phyloP scores from a whole-genome alignment of 371 early-diverging fungal genomes.

The Sporodiniella umbellata region DNA sequence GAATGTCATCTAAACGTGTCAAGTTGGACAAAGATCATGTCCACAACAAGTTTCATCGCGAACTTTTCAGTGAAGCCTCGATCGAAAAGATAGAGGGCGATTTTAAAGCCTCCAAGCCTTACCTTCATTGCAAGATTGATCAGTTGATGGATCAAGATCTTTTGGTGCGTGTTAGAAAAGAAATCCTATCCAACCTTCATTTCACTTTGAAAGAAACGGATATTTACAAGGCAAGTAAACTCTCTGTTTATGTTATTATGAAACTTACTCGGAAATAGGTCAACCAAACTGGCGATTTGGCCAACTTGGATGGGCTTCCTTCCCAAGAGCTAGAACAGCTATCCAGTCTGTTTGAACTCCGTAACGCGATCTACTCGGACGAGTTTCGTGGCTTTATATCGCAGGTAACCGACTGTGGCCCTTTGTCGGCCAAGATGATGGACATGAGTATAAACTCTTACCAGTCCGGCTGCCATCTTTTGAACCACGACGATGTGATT shows the following conservation, averaged over 20 bases:
- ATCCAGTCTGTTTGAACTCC: slow-evolving; percentile 49
- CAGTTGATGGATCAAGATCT: slow-evolving; percentile 57
- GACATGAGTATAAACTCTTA: slow-evolving; percentile 68
- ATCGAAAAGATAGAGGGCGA: slow-evolving; percentile 21
- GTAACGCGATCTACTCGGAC: slow-evolving; percentile 69
- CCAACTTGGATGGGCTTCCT: slow-evolving; percentile 73
- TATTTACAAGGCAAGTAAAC: slow-evolving; percentile 65
- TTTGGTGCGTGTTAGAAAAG: slow-evolving; percentile 58
- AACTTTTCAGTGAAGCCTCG: slow-evolving; percentile 21
- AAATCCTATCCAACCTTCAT: slow-evolving; percentile 57
- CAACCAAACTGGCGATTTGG: slow-evolving; percentile 76
- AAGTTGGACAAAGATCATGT: slow-evolving; percentile 13
- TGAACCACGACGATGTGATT: slow-evolving; percentile 82
- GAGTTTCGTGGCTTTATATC: slow-evolving; percentile 67
- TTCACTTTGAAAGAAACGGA: slow-evolving; percentile 79
- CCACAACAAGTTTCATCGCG: slow-evolving; percentile 27
- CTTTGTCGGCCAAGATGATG: slow-evolving; percentile 58
- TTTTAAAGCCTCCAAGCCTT: slow-evolving; percentile 56
- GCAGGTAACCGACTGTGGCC: slow-evolving; percentile 66
- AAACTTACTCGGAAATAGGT: slow-evolving; percentile 44
- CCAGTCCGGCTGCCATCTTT: slow-evolving; percentile 65
- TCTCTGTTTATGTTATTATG: slow-evolving; percentile 63
- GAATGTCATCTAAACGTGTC: slow-evolving; percentile 13
- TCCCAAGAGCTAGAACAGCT: slow-evolving; percentile 49
- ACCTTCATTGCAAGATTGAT: slow-evolving; percentile 59